These are phyloP conservation scores for Fusarium nanum DNA, from an alignment of 2,329 filamentous ascomycete genomes.

Conservation along the genomic window DNA sequence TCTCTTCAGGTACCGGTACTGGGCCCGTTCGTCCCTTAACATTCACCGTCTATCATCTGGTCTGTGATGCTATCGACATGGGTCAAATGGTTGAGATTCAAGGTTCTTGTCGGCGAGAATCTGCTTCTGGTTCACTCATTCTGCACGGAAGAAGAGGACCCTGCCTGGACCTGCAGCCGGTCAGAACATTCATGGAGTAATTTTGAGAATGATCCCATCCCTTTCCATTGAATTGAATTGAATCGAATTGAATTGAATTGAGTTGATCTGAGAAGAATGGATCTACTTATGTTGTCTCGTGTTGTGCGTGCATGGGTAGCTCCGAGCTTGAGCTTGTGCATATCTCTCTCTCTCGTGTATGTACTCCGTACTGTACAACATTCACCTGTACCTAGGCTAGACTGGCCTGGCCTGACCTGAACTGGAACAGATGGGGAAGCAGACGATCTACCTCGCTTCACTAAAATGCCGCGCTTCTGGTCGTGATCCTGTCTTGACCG, in stretches of 20 bases:
- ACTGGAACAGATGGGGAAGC: neutral
- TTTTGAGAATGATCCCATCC: conserved; percentile 19
- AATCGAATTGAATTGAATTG: neutral
- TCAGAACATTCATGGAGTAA: conserved; percentile 20
- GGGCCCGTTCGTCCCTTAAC: conserved; percentile 15
- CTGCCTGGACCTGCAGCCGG: conserved; percentile 24
- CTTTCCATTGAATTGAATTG: neutral
- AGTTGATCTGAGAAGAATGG: conserved; percentile 10
- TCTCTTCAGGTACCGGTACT: conserved; percentile 34
- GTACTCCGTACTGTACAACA: neutral
- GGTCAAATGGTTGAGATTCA: conserved; percentile 34
- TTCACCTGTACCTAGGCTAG: neutral
- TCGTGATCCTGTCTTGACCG: conserved; percentile 20
- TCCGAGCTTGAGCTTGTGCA: conserved; percentile 10
- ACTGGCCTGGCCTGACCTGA: neutral
- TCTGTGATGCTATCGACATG: conserved; percentile 37
- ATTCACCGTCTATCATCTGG: conserved; percentile 27
- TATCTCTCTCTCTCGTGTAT: neutral
- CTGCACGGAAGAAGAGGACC: conserved; percentile 5
- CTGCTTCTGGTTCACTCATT: conserved; percentile 21
- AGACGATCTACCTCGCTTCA: conserved; percentile 24
- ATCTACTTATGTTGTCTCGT: conserved; percentile 26
- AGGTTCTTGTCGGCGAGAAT: conserved; percentile 32
- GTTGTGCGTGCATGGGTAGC: conserved; percentile 16
- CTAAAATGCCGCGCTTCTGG: conserved; percentile 29